Evolutionary conservation across 2,329 filamentous ascomycete genomes (phyloP), one percentile per base, ranked within the genome.

Genomic region (Diaporthe destruens): DNA sequence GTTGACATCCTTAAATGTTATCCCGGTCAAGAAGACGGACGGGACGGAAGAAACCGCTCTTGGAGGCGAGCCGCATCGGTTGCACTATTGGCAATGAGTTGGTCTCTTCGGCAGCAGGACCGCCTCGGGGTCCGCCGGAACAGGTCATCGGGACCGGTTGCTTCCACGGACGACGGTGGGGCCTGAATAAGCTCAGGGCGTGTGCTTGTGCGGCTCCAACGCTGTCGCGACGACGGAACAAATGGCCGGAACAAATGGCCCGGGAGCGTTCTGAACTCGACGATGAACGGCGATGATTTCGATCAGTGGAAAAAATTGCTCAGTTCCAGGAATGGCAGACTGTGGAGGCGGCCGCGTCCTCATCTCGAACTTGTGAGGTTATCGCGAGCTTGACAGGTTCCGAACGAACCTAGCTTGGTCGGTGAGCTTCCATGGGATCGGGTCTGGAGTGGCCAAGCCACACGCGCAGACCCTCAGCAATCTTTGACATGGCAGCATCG

Each of bases 381-480:
- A 56, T 71, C 65, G 29, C 53, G 51, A 66, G 47, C 20, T 44
- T 39, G 61, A 47, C 61, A 53, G 61, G 32, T 53, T 53, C 53
- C 61, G 47, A 53, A 47, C 47, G 32, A 53, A 66, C 61, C 20
- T 66, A 32, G 47, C 61, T 39, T 25, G 61, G 47, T 51, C 61
- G 61, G 47, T 29, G 32, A 66, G 61, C n/a, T 66, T 66, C 61
- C 61, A 53, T 39, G 39, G 61, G 61, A 66, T 66, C 44, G 61
- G 61, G 61, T 53, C 61, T 66, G 61, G 61, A 51, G 32, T 18
- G 29, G 61, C 61, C 61, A 66, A 66, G 61, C 61, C 61, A 66
- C 47, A 34, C 32, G 61, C 61, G 61, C 61, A 66, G 29, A 32
- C 32, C 61, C 61, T 66, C 47, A 39, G 18, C 16, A 66, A 66